Percentiles rank a stretch among this genome's conserved stretches.
phyloP scores from a whole-genome alignment of 2,329 filamentous ascomycete genomes.

The Colletotrichum sp. region DNA sequence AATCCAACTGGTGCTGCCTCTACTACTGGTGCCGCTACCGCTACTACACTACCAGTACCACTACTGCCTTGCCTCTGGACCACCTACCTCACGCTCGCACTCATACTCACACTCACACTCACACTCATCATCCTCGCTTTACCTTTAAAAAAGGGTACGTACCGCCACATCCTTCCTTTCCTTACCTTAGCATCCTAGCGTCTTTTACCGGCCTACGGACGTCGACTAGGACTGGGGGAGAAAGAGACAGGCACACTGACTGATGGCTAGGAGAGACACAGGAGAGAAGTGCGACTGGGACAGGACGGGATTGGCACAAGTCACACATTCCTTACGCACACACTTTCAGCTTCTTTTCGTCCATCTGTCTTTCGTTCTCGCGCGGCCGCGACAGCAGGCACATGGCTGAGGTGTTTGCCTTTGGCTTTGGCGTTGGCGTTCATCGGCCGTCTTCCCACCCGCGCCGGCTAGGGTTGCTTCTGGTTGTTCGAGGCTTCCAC shows the following conservation, averaged over 20 bases:
- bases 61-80: not conserved
- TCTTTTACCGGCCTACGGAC: not conserved
- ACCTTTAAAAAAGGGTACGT: not conserved
- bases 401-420: not conserved
- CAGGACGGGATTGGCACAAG: constrained; percentile 8
- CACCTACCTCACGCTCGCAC: not conserved
- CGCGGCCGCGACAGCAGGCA: constrained; percentile 1
- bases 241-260: not conserved
- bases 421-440: not conserved
- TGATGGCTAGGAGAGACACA: not conserved
- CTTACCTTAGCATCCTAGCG: not conserved
- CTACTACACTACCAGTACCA: not conserved
- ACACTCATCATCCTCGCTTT: not conserved
- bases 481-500: not conserved
- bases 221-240: not conserved
- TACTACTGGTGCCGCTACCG: not conserved
- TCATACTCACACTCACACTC: not conserved
- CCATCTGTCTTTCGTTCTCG: not conserved
- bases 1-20: not conserved
- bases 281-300: not conserved
- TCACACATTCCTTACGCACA: not conserved
- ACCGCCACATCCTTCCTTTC: not conserved
- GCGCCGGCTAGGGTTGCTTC: not conserved
- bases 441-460: not conserved
- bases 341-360: not conserved